Conservation (phyloP, 768 basidiomycete genomes). For the Leccinum barrowsii region DNA sequence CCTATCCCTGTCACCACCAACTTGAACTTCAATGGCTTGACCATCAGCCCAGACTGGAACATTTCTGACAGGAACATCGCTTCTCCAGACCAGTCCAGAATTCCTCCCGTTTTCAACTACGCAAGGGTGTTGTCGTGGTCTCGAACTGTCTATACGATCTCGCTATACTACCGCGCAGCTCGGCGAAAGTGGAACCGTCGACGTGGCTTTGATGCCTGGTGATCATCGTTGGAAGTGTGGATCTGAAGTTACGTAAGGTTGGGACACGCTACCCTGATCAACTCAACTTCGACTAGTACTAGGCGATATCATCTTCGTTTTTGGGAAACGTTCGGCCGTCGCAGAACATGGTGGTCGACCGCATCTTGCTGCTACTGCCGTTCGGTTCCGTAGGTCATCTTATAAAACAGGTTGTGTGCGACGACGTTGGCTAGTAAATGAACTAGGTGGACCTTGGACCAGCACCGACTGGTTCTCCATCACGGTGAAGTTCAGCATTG, state of each 20-base stretch:
- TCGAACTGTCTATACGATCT: constrained; percentile 13
- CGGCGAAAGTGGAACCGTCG: constrained; percentile 2
- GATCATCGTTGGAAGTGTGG: too few relatives aligned
- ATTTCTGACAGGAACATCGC: neutral
- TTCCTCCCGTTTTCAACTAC: constrained; percentile 26
- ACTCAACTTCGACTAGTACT: too few relatives aligned
- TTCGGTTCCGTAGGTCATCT: too few relatives aligned
- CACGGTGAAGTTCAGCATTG: constrained; percentile 31
- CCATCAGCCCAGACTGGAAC: constrained; percentile 10
- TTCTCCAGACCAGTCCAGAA: constrained; percentile 26
- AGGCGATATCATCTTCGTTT: too few relatives aligned
- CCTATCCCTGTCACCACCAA: neutral
- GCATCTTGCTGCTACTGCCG: constrained; percentile 17
- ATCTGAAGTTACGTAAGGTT: too few relatives aligned
- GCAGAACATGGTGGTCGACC: constrained; percentile 12
- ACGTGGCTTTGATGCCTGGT: constrained; percentile 2
- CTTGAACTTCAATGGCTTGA: constrained; percentile 9
- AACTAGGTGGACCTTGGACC: constrained; percentile 28
- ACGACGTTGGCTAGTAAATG: constrained; percentile 39
- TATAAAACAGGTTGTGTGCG: constrained; percentile 34
- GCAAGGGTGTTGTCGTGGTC: constrained; percentile 22
- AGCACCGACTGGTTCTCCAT: constrained; percentile 46
- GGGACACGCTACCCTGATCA: too few relatives aligned
- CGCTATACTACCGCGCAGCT: constrained; percentile 18
- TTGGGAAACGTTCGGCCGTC: constrained; percentile 13